phyloP scores from a whole-genome alignment of 179 eudicot species.

The Amaranthus tricolor region DNA sequence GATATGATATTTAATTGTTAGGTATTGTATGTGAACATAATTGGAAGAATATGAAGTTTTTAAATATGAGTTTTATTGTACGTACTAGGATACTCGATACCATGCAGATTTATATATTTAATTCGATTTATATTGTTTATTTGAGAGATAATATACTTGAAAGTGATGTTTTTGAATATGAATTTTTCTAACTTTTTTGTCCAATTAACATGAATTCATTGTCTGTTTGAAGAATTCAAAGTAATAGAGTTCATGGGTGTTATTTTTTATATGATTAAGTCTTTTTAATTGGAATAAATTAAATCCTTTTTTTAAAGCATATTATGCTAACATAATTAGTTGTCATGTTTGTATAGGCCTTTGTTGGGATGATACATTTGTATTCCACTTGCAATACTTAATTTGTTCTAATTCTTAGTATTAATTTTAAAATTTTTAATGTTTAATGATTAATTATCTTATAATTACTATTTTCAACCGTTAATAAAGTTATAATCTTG shows the following conservation, averaged over 20 bases:
- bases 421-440: no score
- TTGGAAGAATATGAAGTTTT: not conserved
- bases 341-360: not conserved
- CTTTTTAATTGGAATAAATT: not conserved
- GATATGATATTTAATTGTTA: not conserved
- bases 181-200: not conserved
- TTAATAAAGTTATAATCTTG: no score
- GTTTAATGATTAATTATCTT: no score
- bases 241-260: not conserved
- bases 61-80: not conserved
- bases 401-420: no score
- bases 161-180: not conserved
- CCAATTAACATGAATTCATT: not conserved
- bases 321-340: not conserved
- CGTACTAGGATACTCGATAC: not conserved
- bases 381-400: not conserved
- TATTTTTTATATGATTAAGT: not conserved
- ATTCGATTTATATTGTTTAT: not conserved
- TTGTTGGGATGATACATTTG: not conserved
- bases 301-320: not conserved
- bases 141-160: not conserved
- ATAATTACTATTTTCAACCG: no score
- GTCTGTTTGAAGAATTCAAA: conserved; percentile 2
- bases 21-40: not conserved
- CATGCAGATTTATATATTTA: not conserved